Conservation (phyloP, 495 filamentous ascomycete species). For the Xylaria grammica region DNA sequence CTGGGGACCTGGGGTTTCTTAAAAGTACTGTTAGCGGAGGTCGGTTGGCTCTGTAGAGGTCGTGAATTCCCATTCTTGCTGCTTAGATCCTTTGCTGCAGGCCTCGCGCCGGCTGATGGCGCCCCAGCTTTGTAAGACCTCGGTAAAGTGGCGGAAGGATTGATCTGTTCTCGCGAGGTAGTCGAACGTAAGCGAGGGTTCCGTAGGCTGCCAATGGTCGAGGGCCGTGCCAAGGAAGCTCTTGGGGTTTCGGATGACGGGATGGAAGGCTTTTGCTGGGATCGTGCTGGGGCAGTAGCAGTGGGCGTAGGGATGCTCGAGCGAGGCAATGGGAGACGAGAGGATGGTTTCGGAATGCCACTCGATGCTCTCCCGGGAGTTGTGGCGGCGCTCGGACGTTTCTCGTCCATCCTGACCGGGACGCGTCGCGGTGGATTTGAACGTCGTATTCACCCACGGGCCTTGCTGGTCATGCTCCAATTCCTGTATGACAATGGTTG, state of each 20-base stretch:
- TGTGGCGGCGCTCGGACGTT: constrained; percentile 20
- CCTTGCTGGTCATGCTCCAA: constrained; percentile 3
- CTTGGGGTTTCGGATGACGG: constrained; percentile 27
- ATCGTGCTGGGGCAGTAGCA: constrained; percentile 10
- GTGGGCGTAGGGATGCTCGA: constrained; percentile 26
- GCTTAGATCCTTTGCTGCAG: constrained; percentile 22
- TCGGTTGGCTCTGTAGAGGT: constrained; percentile 20
- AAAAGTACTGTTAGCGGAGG: constrained; percentile 24
- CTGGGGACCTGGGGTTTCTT: constrained; percentile 31
- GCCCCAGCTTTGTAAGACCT: constrained; percentile 29
- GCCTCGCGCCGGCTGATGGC: constrained; percentile 28
- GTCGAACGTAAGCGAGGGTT: constrained; percentile 49
- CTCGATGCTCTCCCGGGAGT: constrained; percentile 23
- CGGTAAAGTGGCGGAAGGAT: constrained; percentile 26
- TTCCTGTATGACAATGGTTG: background rate
- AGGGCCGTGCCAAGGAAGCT: constrained; percentile 19
- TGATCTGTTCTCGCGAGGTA: constrained; percentile 49
- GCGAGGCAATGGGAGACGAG: constrained; percentile 39
- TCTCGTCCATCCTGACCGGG: constrained; percentile 43
- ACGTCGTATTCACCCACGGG: background rate
- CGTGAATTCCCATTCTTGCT: constrained; percentile 26
- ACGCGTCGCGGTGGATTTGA: background rate
- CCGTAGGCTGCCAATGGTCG: constrained; percentile 29
- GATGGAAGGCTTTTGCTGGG: constrained; percentile 14
- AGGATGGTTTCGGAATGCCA: constrained; percentile 36